Evolutionary conservation across 2,329 filamentous ascomycete species (phyloP).

Genomic region (Ceratocystis huliohia): DNA sequence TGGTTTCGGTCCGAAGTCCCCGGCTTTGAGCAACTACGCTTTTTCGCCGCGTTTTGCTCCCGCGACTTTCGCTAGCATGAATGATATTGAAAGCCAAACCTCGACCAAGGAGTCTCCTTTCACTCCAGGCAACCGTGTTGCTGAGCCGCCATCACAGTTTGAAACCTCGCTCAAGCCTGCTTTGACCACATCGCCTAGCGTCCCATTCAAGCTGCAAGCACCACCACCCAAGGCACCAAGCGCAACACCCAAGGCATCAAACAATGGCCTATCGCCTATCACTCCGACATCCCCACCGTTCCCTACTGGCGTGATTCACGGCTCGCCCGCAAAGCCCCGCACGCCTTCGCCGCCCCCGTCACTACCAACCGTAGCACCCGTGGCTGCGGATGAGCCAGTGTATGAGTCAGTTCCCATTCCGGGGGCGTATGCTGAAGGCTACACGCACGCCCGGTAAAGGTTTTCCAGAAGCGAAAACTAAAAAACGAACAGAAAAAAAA

Average conservation of each 20-base stretch:
- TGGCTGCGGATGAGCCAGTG: constrained; percentile 65
- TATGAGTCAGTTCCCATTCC: constrained; percentile 85
- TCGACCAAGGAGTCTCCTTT: constrained; percentile 30
- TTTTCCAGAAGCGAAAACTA: background rate
- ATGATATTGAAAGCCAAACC: constrained; percentile 31
- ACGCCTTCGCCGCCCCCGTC: constrained; percentile 7
- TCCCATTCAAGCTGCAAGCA: constrained; percentile 65
- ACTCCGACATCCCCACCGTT: constrained; percentile 28
- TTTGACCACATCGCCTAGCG: constrained; percentile 37
- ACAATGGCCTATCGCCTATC: constrained; percentile 48
- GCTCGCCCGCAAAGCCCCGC: constrained; percentile 29
- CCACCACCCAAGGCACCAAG: constrained; percentile 67
- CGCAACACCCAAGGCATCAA: constrained; percentile 57
- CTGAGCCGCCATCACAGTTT: constrained; percentile 52
- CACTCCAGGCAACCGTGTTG: constrained; percentile 41
- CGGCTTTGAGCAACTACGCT: constrained; percentile 35
- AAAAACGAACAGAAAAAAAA: constrained; percentile 1
- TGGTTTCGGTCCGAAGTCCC: constrained; percentile 48
- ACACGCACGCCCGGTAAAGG: constrained; percentile 10
- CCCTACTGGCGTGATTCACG: constrained; percentile 20
- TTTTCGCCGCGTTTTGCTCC: constrained; percentile 51
- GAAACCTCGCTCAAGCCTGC: constrained; percentile 27
- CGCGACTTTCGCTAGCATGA: constrained; percentile 40
- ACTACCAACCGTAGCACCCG: constrained; percentile 33
- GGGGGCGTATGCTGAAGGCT: constrained; percentile 52